Evolutionary conservation across 257 asterid species (phyloP).

Genomic region (Solanum tarapatanum): DNA sequence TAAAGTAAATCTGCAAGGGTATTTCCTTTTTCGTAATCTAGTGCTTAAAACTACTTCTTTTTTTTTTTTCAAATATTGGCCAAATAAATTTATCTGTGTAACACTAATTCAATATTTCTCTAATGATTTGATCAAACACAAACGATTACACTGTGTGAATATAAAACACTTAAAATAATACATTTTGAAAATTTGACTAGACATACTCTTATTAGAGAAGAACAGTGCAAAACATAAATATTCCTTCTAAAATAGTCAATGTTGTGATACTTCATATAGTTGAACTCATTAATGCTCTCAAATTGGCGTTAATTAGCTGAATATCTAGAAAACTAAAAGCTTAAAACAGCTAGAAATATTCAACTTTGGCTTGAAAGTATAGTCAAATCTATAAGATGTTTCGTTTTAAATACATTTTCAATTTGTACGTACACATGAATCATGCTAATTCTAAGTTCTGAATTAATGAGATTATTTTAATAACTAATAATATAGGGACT

Average conservation of each 20-base stretch:
- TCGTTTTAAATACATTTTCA: not conserved
- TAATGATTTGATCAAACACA: not conserved
- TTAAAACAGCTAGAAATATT: too few species aligned
- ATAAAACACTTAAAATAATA: not conserved
- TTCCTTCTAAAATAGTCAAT: too few species aligned
- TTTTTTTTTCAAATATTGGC: too few species aligned
- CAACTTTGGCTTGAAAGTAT: not conserved
- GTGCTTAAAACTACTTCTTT: too few species aligned
- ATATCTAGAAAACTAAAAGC: too few species aligned
- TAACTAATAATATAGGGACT: not conserved
- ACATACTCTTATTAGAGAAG: not conserved
- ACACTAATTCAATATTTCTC: too few species aligned
- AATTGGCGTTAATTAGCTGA: not conserved
- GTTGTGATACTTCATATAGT: too few species aligned
- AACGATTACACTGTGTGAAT: not conserved
- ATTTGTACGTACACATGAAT: not conserved
- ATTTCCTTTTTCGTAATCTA: too few species aligned
- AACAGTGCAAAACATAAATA: too few species aligned
- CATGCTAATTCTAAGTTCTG: not conserved
- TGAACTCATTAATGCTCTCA: too few species aligned
- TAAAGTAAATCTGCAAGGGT: too few species aligned
- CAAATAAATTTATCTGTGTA: too few species aligned
- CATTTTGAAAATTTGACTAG: not conserved
- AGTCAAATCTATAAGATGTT: not conserved
- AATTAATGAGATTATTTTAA: not conserved